Evolutionary conservation across 805 yeast genomes (phyloP).

Genomic region (Candida oleophila): DNA sequence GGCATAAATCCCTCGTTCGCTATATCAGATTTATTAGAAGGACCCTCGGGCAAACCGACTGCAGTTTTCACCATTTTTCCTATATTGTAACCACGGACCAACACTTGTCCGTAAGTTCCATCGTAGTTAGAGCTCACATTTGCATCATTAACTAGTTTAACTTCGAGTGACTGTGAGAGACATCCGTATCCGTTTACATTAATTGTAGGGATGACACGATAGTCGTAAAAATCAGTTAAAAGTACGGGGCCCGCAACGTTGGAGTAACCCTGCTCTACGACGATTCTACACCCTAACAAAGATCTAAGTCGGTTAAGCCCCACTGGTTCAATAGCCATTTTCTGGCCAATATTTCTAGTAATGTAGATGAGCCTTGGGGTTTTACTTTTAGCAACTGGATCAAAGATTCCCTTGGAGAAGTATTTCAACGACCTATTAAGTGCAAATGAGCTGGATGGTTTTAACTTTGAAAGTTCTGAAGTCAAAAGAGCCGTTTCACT

Average conservation of each 20-base stretch:
- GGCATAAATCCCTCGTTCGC: conserved; percentile 41
- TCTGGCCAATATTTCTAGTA: conserved; percentile 22
- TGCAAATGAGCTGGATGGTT: conserved; percentile 2
- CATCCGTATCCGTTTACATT: conserved; percentile 51
- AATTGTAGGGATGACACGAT: conserved; percentile 41
- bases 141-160: conserved; percentile 45
- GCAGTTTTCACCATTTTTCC: conserved; percentile 41
- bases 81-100: conserved; percentile 63
- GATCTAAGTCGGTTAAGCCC: conserved; percentile 45
- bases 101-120: conserved; percentile 49
- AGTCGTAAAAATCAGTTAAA: conserved; percentile 61
- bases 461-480: conserved; percentile 3
- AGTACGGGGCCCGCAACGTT: conserved; percentile 58
- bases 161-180: conserved; percentile 57
- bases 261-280: conserved; percentile 47
- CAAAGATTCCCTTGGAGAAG: conserved; percentile 44
- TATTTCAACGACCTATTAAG: conserved; percentile 38
- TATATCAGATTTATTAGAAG: conserved; percentile 5
- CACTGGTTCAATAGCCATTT: conserved; percentile 15
- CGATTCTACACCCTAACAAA: conserved; percentile 47
- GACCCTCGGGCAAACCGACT: conserved; percentile 10
- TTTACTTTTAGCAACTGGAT: conserved; percentile 11
- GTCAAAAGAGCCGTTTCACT: conserved; percentile 22
- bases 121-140: conserved; percentile 16
- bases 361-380: conserved; percentile 41